These are phyloP conservation scores for Chaetomium sp. DNA, from an alignment of 2,329 filamentous ascomycete genomes.

Conservation along the genomic window DNA sequence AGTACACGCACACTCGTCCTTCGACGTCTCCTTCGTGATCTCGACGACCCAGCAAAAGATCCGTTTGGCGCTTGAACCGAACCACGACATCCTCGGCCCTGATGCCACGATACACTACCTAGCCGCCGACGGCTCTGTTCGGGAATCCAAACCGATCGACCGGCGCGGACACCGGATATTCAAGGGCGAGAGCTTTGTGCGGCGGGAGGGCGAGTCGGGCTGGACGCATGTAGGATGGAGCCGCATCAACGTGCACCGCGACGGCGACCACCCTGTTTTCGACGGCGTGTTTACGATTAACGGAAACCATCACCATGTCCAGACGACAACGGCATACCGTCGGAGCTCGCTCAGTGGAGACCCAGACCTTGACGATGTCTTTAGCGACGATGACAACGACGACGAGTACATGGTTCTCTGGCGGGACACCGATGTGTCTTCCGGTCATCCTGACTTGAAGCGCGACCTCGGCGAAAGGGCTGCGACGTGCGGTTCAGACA, in stretches of 20 bases:
- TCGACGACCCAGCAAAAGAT: slow-evolving; percentile 61
- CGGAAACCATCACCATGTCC: slow-evolving; percentile 80
- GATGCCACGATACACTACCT: slow-evolving; percentile 69
- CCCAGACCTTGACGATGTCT: slow-evolving; percentile 50
- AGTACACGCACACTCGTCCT: slow-evolving; percentile 72
- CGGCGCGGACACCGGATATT: slow-evolving; percentile 74
- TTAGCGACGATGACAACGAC: slow-evolving; percentile 18
- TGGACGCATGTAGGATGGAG: slow-evolving; percentile 87
- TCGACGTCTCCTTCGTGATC: slow-evolving; percentile 77
- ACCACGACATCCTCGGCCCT: slow-evolving; percentile 78
- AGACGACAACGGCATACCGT: slow-evolving; percentile 67
- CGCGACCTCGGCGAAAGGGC: slow-evolving; percentile 35
- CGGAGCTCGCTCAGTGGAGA: slow-evolving; percentile 66
- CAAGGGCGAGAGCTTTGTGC: slow-evolving; percentile 70
- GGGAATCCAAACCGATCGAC: slow-evolving; percentile 60
- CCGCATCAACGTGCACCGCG: slow-evolving; percentile 67
- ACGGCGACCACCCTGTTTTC: slow-evolving; percentile 75
- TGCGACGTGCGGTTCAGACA: slow-evolving; percentile 60
- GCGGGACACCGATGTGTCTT: slow-evolving; percentile 75
- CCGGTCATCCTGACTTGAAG: slow-evolving; percentile 57
- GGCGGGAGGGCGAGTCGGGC: slow-evolving; percentile 49
- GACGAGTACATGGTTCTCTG: slow-evolving; percentile 85
- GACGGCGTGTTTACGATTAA: slow-evolving; percentile 81
- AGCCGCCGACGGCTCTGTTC: slow-evolving; percentile 62
- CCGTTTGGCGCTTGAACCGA: slow-evolving; percentile 77